phyloP scores from a whole-genome alignment of 345 rosid genomes.

The Anacardium occidentale region DNA sequence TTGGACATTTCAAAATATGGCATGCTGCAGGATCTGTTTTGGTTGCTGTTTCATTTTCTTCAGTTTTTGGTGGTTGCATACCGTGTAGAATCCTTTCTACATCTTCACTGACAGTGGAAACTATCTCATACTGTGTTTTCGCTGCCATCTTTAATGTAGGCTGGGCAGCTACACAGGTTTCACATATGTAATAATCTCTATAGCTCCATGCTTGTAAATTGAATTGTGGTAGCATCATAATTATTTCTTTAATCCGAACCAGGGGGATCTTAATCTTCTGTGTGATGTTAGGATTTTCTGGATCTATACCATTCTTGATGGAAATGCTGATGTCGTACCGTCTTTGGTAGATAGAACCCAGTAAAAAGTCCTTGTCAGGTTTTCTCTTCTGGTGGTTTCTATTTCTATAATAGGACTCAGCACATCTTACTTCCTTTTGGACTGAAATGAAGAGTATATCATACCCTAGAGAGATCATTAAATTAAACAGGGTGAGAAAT shows the following conservation, averaged over 20 bases:
- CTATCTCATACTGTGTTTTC: slow-evolving; percentile 71
- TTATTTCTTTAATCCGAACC: slow-evolving; percentile 4
- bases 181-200: slow-evolving; percentile 72
- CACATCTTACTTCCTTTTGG: neutral
- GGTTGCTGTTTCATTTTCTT: slow-evolving; percentile 91
- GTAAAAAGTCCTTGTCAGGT: neutral
- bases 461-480: neutral
- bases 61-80: slow-evolving; percentile 88
- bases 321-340: neutral
- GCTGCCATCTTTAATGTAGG: slow-evolving; percentile 95
- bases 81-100: slow-evolving; percentile 65
- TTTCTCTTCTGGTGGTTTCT: neutral
- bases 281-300: slow-evolving; percentile 1
- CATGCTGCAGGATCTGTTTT: slow-evolving; percentile 88
- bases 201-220: neutral
- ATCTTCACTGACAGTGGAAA: slow-evolving; percentile 47
- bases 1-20: slow-evolving; percentile 95
- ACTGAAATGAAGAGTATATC: neutral
- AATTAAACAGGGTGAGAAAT: neutral
- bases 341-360: neutral
- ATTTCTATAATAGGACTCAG: neutral
- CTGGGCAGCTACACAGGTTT: slow-evolving; percentile 98
- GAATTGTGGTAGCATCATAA: slow-evolving; percentile 10
- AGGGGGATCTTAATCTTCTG: slow-evolving; percentile 4
- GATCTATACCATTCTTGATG: neutral